A percentile compares a stretch with the other conserved stretches of the same genome.
phyloP scores from a whole-genome alignment of 495 filamentous ascomycete species.

The Daldinia decipiens region DNA sequence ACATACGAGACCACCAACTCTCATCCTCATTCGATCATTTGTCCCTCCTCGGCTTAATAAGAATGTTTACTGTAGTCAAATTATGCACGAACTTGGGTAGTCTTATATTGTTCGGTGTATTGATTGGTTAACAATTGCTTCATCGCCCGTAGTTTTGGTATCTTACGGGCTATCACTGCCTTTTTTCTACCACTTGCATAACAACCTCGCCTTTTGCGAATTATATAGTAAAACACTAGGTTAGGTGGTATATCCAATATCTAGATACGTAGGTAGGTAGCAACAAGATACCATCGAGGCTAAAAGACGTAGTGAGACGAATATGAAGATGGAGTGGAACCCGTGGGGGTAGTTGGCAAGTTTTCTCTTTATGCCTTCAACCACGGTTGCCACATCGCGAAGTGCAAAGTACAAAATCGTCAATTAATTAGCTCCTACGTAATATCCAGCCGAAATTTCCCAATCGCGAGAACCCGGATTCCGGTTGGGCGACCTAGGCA shows the following conservation, averaged over 20 bases:
- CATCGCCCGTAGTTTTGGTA: conserved; percentile 29
- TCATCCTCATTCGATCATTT: conserved; percentile 24
- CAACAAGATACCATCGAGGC: conserved; percentile 9
- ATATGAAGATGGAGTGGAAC: conserved; percentile 42
- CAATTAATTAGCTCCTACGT: conserved; percentile 37
- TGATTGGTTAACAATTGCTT: conserved; percentile 38
- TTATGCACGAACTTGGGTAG: conserved; percentile 24
- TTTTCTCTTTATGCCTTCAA: conserved; percentile 17
- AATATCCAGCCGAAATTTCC: conserved; percentile 34
- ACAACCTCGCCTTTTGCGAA: conserved; percentile 28
- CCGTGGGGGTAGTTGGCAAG: conserved; percentile 33
- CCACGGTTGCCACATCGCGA: conserved; percentile 42
- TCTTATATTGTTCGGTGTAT: conserved; percentile 18
- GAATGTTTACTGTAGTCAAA: conserved; percentile 37
- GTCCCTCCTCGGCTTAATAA: conserved; percentile 12
- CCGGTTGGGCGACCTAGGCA: conserved; percentile 28
- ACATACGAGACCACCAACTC: conserved; percentile 12
- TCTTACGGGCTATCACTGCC: conserved; percentile 40
- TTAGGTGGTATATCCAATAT: conserved; percentile 28
- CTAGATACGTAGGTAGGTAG: conserved; percentile 29
- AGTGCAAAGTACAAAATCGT: conserved; percentile 35
- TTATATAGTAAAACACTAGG: conserved; percentile 11
- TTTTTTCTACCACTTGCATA: conserved; percentile 40
- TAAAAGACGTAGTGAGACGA: conserved; percentile 31
- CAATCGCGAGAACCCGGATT: conserved; percentile 24